These are phyloP conservation scores for Starmerella stigmatis DNA, from an alignment of 805 yeast species.

Conservation along the genomic window DNA sequence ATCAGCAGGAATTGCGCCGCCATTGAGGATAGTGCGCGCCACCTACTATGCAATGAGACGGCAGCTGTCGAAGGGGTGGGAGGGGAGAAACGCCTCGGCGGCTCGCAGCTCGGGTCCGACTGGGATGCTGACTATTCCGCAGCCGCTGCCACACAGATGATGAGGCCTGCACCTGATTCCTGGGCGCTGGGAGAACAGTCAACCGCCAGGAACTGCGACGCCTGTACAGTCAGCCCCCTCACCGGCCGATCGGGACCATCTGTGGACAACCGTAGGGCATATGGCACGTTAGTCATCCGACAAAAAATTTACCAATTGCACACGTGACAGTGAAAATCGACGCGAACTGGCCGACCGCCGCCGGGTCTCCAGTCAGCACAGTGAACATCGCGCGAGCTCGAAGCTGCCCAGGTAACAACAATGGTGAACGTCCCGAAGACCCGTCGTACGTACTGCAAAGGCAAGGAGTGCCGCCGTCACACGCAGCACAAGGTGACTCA, in stretches of 20 bases:
- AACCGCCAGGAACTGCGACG: too few species aligned
- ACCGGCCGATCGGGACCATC: too few species aligned
- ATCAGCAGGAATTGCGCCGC: conserved; percentile 69
- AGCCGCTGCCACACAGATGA: too few species aligned
- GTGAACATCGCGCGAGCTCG: conserved; percentile 14
- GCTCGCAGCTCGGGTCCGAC: too few species aligned
- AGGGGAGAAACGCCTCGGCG: too few species aligned
- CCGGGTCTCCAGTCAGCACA: conserved; percentile 6
- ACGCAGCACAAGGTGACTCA: conserved; percentile 99
- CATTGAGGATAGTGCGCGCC: conserved; percentile 37
- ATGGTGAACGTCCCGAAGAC: conserved; percentile 99
- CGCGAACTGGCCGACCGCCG: not conserved
- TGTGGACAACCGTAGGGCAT: not conserved
- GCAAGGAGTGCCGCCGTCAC: conserved; percentile 98
- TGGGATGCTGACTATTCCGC: too few species aligned
- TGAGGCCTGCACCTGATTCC: too few species aligned
- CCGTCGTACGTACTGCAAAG: conserved; percentile 99
- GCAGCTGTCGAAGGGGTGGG: too few species aligned
- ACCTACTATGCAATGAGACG: not conserved
- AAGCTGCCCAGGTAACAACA: conserved; percentile 17
- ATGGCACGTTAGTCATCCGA: not conserved
- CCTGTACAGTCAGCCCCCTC: too few species aligned
- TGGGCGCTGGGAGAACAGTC: not conserved
- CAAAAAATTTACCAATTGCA: too few species aligned
- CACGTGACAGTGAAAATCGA: conserved; percentile 8